Evolutionary conservation across 495 filamentous ascomycete species (phyloP), one percentile per base, ranked within the genome.

Genomic region (Hypoxylon rickii): DNA sequence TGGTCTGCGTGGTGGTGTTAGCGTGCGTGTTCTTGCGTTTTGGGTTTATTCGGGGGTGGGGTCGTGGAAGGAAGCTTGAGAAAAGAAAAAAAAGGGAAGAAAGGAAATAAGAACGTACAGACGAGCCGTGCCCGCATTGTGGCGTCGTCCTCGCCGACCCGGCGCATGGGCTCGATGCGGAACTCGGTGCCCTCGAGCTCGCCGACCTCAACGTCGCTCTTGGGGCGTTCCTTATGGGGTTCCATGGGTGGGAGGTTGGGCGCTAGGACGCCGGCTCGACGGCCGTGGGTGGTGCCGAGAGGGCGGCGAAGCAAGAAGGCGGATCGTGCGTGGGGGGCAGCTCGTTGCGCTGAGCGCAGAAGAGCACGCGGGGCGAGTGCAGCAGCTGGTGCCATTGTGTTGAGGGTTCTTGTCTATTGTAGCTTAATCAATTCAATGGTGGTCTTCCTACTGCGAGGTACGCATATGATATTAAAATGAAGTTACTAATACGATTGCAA

Each of bases 91-190:
- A n/a, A n/a, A n/a, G n/a, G n/a, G n/a, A n/a, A n/a, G n/a, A n/a
- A n/a, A n/a, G n/a, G n/a, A n/a, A n/a, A n/a, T n/a, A n/a, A n/a
- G n/a, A 34, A 88, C 90, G 67, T 76, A 93, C 89, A 98, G 59
- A 97, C 81, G 56, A 98, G 81, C 44, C 94, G 85, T 15, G 94
- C 93, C 24, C 91, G 82, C 83, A 87, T 95, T 13, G 92, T 97
- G 34, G 79, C 76, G 3, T 76, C 73, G 75, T 93, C 88, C 72
- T 98, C 94, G 42, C 89, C 90, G 4, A 74, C 78, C 33, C 94
- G 79, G 47, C 88, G 80, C 50, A 97, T 70, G 3, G 94, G 95
- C 80, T 96, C 90, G 65, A 98, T 84, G 66, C 85, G 89, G 75
- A 97, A 96, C 20, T 81, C 85, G 37, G 85, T 91, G 61, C 91